phyloP scores from a whole-genome alignment of 169 alveolate species.

The Babesia caballi region DNA sequence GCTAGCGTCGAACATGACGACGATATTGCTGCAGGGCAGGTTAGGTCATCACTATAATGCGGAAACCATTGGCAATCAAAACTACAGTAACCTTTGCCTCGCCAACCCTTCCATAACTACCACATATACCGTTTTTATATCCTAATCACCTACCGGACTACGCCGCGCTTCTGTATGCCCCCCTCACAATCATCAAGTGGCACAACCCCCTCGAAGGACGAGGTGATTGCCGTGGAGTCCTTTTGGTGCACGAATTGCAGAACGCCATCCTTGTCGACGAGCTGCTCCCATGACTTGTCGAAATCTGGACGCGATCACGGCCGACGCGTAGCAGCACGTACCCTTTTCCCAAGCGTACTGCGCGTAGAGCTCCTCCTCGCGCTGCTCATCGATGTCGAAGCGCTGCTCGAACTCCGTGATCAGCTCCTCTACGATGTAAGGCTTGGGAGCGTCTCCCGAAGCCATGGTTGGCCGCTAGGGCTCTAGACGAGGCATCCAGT shows the following conservation, averaged over 20 bases:
- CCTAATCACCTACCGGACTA: slow-evolving; percentile 63
- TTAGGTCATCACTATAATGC: background rate
- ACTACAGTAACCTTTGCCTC: background rate
- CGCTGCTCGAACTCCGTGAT: slow-evolving; percentile 57
- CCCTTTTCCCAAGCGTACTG: slow-evolving; percentile 80
- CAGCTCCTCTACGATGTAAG: slow-evolving; percentile 46
- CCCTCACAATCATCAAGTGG: slow-evolving; percentile 10
- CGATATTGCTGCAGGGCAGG: slow-evolving; percentile 55
- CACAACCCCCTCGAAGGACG: background rate
- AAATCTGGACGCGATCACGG: slow-evolving; percentile 44
- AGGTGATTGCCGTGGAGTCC: slow-evolving; percentile 21
- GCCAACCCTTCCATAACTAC: background rate
- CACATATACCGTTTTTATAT: background rate
- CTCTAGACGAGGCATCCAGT: background rate
- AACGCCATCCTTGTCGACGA: slow-evolving; percentile 76
- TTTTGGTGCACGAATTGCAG: slow-evolving; percentile 68
- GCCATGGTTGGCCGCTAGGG: slow-evolving; percentile 11
- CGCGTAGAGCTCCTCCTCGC: slow-evolving; percentile 69
- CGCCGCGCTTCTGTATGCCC: slow-evolving; percentile 63
- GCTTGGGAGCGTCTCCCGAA: background rate
- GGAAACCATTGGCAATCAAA: background rate
- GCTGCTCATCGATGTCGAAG: slow-evolving; percentile 31
- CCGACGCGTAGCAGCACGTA: background rate
- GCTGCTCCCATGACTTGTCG: slow-evolving; percentile 76
- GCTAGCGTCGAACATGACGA: slow-evolving; percentile 72